phyloP scores from a whole-genome alignment of 2,329 filamentous ascomycete genomes.

The Monosporascus sp. region DNA sequence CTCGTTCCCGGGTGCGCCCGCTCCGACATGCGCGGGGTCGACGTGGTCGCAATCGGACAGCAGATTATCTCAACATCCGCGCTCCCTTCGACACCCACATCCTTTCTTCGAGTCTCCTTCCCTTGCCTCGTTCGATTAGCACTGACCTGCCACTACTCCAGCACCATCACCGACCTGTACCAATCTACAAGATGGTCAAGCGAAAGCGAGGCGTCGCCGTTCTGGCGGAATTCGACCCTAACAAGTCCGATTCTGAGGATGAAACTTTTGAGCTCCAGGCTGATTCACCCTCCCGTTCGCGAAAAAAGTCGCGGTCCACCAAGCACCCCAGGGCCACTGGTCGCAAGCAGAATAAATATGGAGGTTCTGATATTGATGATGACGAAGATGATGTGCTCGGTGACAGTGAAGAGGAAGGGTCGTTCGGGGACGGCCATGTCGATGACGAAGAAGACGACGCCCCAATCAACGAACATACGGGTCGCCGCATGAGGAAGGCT shows the following conservation, averaged over 20 bases:
- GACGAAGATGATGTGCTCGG: conserved; percentile 50
- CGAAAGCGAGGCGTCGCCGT: conserved; percentile 49
- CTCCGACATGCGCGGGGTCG: too few relatives aligned
- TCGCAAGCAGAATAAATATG: conserved; percentile 35
- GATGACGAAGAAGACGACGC: conserved; percentile 33
- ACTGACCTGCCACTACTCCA: not conserved
- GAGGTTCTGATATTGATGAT: conserved; percentile 58
- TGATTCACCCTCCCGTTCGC: conserved; percentile 28
- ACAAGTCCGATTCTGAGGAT: conserved; percentile 61
- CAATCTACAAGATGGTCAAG: conserved; percentile 38
- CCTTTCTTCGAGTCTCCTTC: not conserved
- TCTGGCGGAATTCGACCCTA: conserved; percentile 52
- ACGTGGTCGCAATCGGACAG: too few relatives aligned
- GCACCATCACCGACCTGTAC: not conserved
- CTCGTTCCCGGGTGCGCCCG: too few relatives aligned
- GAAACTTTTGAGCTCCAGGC: conserved; percentile 57
- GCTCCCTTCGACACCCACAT: not conserved
- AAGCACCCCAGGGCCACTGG: conserved; percentile 24
- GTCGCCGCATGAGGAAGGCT: conserved; percentile 40
- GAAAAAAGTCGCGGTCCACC: conserved; percentile 37
- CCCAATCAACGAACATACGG: conserved; percentile 34
- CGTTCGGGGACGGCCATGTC: conserved; percentile 39
- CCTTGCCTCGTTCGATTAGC: too few relatives aligned
- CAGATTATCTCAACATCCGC: not conserved
- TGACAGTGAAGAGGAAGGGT: conserved; percentile 47